phyloP scores from a whole-genome alignment of 176 grass and related monocot species.

The Avena sativa region DNA sequence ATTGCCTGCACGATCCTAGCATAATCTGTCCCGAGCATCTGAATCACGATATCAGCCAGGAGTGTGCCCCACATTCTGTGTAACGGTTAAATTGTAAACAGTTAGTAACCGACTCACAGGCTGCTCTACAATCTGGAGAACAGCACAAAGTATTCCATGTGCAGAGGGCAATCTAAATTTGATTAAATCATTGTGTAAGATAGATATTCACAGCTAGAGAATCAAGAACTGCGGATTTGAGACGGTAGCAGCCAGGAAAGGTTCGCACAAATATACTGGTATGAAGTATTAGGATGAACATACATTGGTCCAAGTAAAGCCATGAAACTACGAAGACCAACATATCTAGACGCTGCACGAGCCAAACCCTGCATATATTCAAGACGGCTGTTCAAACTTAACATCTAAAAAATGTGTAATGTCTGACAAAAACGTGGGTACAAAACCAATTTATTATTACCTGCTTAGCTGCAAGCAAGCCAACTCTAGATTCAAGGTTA shows the following conservation, averaged over 20 bases:
- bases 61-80: constrained; percentile 97
- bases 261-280: background rate
- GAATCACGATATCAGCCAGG: constrained; percentile 94
- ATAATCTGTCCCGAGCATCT: constrained; percentile 97
- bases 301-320: constrained; percentile 90
- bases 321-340: constrained; percentile 81
- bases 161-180: background rate
- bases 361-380: constrained; percentile 69
- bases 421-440: background rate
- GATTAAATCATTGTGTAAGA: background rate
- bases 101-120: background rate
- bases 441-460: constrained; percentile 49
- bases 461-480: constrained; percentile 85
- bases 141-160: background rate
- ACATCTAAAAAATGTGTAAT: constrained; percentile 18
- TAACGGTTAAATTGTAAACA: background rate
- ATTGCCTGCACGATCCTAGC: constrained; percentile 92
- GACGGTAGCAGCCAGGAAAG: background rate
- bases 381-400: constrained; percentile 21
- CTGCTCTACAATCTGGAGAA: background rate
- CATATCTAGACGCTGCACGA: constrained; percentile 77
- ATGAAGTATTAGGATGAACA: constrained; percentile 35
- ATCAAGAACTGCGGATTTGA: constrained; percentile 17
- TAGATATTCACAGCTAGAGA: constrained; percentile 9
- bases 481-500: constrained; percentile 81